Conservation (phyloP, 1,284 basidiomycete genomes). For the Athelia psychrophila region DNA sequence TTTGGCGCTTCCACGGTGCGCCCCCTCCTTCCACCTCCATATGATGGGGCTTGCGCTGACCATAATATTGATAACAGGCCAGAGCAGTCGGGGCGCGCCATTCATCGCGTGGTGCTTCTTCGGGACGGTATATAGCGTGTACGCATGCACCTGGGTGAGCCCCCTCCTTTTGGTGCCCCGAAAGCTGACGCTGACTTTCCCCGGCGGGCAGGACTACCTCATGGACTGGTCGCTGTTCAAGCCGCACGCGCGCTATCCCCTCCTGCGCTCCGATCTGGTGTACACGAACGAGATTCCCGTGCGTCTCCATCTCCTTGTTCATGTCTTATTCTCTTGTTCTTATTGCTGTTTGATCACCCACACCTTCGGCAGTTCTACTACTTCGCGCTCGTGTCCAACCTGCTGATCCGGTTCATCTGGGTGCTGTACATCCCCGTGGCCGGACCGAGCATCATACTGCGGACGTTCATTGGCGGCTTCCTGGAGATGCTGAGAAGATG, state of each 20-base stretch:
- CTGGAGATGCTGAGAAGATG: slow-evolving; percentile 81
- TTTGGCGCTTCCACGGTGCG: slow-evolving; percentile 71
- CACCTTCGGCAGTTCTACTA: slow-evolving; percentile 75
- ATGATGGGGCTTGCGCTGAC: too few species aligned
- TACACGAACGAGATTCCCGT: slow-evolving; percentile 64
- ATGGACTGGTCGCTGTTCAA: slow-evolving; percentile 84
- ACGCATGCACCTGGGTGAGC: slow-evolving; percentile 78
- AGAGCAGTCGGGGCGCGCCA: slow-evolving; percentile 36
- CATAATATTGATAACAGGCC: slow-evolving; percentile 5
- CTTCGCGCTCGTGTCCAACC: slow-evolving; percentile 71
- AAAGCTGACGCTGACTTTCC: slow-evolving; percentile 1
- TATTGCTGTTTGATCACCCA: slow-evolving; percentile 3
- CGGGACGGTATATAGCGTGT: slow-evolving; percentile 63
- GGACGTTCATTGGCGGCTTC: slow-evolving; percentile 68
- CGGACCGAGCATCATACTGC: slow-evolving; percentile 48
- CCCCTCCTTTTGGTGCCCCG: neutral
- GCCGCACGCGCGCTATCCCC: slow-evolving; percentile 51
- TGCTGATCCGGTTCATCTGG: slow-evolving; percentile 81
- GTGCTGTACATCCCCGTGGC: slow-evolving; percentile 68
- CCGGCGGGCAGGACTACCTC: slow-evolving; percentile 54
- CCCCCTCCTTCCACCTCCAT: slow-evolving; percentile 5
- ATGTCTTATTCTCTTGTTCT: slow-evolving; percentile 1
- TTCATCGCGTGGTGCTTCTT: slow-evolving; percentile 69
- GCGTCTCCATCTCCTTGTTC: slow-evolving; percentile 24
- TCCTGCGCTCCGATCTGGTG: slow-evolving; percentile 75